Conservation (phyloP, 257 asterid genomes). For the Capsicum rhomboideum region DNA sequence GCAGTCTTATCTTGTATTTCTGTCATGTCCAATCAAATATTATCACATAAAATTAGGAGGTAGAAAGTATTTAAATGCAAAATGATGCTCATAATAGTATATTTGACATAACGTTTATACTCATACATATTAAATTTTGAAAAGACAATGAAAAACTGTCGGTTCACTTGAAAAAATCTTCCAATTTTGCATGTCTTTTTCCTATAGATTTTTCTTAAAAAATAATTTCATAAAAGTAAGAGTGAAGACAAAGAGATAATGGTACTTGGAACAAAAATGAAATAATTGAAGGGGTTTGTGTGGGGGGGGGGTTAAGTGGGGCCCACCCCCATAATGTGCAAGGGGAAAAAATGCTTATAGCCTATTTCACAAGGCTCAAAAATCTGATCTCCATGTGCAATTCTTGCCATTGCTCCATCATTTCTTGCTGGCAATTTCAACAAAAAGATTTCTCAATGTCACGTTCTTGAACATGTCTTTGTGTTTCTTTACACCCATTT, state of each 20-base stretch:
- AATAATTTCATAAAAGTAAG: not conserved
- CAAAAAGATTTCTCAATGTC: constrained; percentile 20
- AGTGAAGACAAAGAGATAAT: not conserved
- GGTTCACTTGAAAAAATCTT: not conserved
- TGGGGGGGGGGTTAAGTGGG: not conserved
- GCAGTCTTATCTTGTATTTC: too few relatives aligned
- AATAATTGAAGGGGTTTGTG: not conserved
- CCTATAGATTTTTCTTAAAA: not conserved
- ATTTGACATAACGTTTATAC: too few relatives aligned
- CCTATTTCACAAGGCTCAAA: constrained; percentile 1
- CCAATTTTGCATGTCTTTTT: not conserved
- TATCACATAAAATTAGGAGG: too few relatives aligned
- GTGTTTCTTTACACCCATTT: not conserved
- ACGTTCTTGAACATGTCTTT: constrained; percentile 23
- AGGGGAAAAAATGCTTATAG: constrained; percentile 4
- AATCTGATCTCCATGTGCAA: constrained; percentile 48
- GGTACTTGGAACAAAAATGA: not conserved
- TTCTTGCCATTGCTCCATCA: constrained; percentile 27
- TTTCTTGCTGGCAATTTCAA: constrained; percentile 52
- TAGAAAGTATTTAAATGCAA: not conserved
- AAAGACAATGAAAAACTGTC: not conserved
- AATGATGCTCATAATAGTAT: not conserved
- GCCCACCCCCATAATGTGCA: constrained; percentile 11
- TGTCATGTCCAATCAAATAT: too few relatives aligned
- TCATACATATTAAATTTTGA: not conserved